phyloP scores from a whole-genome alignment of 2,329 filamentous ascomycete species.

The Meredithiella fracta region DNA sequence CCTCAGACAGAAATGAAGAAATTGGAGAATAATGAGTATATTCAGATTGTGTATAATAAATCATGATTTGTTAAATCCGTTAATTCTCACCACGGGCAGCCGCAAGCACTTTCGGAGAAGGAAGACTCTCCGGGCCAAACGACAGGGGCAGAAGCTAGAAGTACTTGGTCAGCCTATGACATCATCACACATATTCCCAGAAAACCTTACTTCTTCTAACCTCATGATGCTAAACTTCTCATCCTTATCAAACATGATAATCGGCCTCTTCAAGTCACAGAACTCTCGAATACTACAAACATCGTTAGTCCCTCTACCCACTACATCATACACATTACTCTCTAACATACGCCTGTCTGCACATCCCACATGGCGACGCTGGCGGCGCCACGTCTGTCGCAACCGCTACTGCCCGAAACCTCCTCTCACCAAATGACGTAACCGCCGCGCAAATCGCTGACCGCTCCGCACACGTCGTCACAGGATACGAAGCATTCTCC shows the following conservation, averaged over 20 bases:
- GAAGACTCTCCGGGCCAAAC: constrained; percentile 47
- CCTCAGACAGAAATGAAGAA: background rate
- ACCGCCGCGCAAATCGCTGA: constrained; percentile 76
- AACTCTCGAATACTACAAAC: constrained; percentile 60
- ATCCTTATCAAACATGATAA: constrained; percentile 86
- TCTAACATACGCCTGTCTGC: constrained; percentile 62
- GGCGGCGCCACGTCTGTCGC: constrained; percentile 59
- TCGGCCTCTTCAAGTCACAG: constrained; percentile 48
- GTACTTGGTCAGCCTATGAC: background rate
- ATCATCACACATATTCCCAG: background rate
- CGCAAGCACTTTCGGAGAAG: constrained; percentile 17
- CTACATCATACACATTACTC: background rate
- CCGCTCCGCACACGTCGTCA: constrained; percentile 88
- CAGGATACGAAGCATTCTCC: constrained; percentile 85
- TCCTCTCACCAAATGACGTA: constrained; percentile 32
- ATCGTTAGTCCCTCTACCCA: constrained; percentile 3
- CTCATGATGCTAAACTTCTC: constrained; percentile 54
- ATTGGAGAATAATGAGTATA: background rate
- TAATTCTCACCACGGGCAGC: background rate
- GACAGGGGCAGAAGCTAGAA: constrained; percentile 48
- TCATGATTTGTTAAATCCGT: background rate
- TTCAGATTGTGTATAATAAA: background rate
- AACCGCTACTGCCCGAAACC: constrained; percentile 68
- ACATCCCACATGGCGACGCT: constrained; percentile 83
- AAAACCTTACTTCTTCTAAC: constrained; percentile 42